Evolutionary conservation across 352 stramenopile species (phyloP).

Genomic region (Phytopythium ostracodes): DNA sequence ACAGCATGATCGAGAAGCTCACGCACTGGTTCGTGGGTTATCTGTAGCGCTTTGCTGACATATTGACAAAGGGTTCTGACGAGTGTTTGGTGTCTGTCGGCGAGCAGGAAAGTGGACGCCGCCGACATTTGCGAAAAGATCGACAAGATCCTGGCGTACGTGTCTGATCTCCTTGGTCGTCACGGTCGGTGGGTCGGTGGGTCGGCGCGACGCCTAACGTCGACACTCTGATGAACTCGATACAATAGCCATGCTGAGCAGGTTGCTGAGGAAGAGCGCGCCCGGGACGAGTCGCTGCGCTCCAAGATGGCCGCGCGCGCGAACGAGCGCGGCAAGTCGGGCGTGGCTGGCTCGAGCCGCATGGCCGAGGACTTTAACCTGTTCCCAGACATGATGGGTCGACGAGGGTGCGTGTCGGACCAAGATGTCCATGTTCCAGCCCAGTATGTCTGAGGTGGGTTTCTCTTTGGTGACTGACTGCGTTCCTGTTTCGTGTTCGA

Average conservation of each 20-base stretch:
- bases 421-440: no score
- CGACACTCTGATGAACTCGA: background rate
- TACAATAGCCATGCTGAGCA: conserved; percentile 45
- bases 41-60: background rate
- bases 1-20: conserved; percentile 88
- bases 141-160: conserved; percentile 61
- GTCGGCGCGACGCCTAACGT: background rate
- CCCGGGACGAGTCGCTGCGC: conserved; percentile 43
- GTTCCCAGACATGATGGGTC: conserved; percentile 33
- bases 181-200: no score
- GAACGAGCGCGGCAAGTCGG: conserved; percentile 45
- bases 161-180: background rate
- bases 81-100: background rate
- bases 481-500: background rate
- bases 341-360: conserved; percentile 23
- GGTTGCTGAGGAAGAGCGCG: conserved; percentile 44
- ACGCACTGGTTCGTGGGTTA: conserved; percentile 49
- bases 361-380: conserved; percentile 38
- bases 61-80: background rate
- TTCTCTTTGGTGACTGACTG: no score
- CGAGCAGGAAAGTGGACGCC: conserved; percentile 51
- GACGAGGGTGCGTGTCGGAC: conserved; percentile 61
- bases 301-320: conserved; percentile 47
- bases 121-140: conserved; percentile 58
- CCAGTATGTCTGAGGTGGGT: no score